Conservation (phyloP, 148 eudicot genomes). For the Arctostaphylos glauca region DNA sequence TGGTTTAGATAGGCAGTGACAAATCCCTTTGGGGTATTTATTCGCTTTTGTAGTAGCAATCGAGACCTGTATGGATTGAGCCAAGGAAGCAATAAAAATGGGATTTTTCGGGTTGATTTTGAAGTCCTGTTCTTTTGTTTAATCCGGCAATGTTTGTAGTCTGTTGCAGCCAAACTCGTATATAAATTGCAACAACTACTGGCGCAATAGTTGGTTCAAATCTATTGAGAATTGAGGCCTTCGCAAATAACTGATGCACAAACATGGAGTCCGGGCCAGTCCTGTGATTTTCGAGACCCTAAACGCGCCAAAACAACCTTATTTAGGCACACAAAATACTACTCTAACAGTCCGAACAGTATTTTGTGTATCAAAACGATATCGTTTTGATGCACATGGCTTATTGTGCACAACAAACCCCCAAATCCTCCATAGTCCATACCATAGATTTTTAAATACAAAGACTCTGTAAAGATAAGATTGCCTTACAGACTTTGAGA, state of each 20-base stretch:
- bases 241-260: background rate
- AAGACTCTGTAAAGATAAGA: background rate
- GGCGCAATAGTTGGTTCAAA: background rate
- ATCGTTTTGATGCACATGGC: no score
- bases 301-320: no score
- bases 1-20: conserved; percentile 48
- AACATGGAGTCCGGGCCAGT: background rate
- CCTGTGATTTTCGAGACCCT: no score
- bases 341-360: no score
- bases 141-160: background rate
- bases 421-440: background rate
- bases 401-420: no score
- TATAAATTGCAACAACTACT: background rate
- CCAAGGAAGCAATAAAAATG: conserved; percentile 6
- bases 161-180: background rate
- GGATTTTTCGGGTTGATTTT: background rate
- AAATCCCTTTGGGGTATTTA: background rate
- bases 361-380: no score
- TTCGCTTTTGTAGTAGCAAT: background rate
- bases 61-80: background rate
- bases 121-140: background rate
- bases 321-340: no score
- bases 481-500: background rate
- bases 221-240: conserved; percentile 1
- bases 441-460: background rate